phyloP scores from a whole-genome alignment of 2,329 filamentous ascomycete genomes.

The Trichoderma guizhouense region DNA sequence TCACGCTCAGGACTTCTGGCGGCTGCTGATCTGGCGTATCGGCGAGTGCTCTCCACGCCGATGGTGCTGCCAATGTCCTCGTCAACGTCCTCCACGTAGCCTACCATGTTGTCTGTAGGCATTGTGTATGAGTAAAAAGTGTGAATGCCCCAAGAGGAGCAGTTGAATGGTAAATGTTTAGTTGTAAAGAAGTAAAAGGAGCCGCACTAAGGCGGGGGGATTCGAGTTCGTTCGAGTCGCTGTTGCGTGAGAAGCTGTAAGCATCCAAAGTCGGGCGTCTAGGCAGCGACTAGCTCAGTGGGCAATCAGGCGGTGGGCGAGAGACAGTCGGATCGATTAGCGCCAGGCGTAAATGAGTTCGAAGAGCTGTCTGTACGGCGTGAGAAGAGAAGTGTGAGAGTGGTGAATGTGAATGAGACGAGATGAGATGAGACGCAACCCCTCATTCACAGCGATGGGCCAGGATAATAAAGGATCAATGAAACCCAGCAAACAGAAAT shows the following conservation, averaged over 20 bases:
- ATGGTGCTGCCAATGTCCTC: constrained; percentile 46
- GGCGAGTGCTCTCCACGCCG: constrained; percentile 37
- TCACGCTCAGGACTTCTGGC: constrained; percentile 45
- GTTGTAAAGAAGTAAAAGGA: constrained; percentile 21
- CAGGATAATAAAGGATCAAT: neutral
- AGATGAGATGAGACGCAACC: neutral
- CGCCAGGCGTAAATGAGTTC: neutral
- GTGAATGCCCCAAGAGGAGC: constrained; percentile 17
- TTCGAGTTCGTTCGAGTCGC: constrained; percentile 8
- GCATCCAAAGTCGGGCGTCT: constrained; percentile 4
- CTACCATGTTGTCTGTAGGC: constrained; percentile 36
- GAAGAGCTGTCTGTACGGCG: neutral
- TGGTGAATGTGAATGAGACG: neutral
- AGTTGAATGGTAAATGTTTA: neutral
- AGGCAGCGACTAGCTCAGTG: neutral
- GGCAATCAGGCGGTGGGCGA: constrained; percentile 9
- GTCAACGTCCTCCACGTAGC: constrained; percentile 51
- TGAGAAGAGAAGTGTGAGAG: neutral
- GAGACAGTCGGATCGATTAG: constrained; percentile 5
- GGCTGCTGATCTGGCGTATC: constrained; percentile 48
- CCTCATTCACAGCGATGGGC: constrained; percentile 3
- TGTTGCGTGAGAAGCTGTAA: constrained; percentile 14
- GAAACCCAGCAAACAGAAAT: neutral
- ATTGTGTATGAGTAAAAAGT: constrained; percentile 33
- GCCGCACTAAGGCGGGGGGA: constrained; percentile 31